Evolutionary conservation across 2,329 filamentous ascomycete genomes (phyloP).

Genomic region (Aspergillus oerlinghausenensis): DNA sequence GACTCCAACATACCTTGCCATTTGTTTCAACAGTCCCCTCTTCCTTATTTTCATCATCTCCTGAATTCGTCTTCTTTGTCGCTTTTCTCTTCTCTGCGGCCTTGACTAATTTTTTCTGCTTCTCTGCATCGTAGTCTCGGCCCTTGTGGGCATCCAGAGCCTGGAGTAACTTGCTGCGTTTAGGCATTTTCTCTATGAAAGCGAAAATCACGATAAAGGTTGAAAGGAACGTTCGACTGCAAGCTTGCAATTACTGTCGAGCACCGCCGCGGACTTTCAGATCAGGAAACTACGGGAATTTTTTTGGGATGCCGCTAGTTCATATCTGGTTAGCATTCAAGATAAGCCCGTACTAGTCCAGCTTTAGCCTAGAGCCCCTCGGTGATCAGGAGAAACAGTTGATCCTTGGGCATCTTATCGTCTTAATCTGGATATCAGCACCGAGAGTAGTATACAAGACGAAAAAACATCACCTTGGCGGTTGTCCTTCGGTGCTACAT

Average conservation of each 20-base stretch:
- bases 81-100: slow-evolving; percentile 44
- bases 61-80: slow-evolving; percentile 22
- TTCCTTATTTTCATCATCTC: slow-evolving; percentile 7
- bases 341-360: slow-evolving; percentile 16
- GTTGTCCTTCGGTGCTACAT: neutral
- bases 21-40: slow-evolving; percentile 8
- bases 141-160: slow-evolving; percentile 57
- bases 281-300: slow-evolving; percentile 26
- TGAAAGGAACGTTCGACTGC: neutral
- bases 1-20: slow-evolving; percentile 4
- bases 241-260: neutral
- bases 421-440: neutral
- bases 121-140: slow-evolving; percentile 68
- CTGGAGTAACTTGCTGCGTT: slow-evolving; percentile 54
- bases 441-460: neutral
- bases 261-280: slow-evolving; percentile 7
- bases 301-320: slow-evolving; percentile 28
- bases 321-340: slow-evolving; percentile 8
- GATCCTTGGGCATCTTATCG: slow-evolving; percentile 23
- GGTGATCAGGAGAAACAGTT: slow-evolving; percentile 15
- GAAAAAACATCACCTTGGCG: slow-evolving; percentile 1
- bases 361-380: slow-evolving; percentile 1
- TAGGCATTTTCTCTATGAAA: slow-evolving; percentile 38
- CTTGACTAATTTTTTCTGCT: slow-evolving; percentile 64
- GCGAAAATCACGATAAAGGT: slow-evolving; percentile 8